These are phyloP conservation scores for Colletotrichum spaethianum DNA, from an alignment of 2,329 filamentous ascomycete genomes.

Conservation along the genomic window DNA sequence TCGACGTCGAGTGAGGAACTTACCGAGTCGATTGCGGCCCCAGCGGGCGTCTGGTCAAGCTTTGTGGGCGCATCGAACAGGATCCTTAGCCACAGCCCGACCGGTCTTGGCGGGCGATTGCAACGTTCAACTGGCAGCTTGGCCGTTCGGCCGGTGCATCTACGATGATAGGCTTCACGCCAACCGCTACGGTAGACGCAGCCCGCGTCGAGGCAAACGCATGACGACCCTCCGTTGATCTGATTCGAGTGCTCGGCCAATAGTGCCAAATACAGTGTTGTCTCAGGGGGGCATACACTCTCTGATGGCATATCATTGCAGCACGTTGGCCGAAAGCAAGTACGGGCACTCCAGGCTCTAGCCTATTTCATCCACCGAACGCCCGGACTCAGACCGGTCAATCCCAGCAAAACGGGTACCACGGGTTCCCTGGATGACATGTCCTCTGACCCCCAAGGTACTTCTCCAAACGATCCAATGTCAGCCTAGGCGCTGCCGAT, in stretches of 20 bases:
- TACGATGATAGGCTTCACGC: not conserved
- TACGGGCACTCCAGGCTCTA: slow-evolving; percentile 8
- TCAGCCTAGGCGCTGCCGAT: slow-evolving; percentile 16
- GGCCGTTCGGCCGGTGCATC: slow-evolving; percentile 2
- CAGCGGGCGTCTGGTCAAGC: slow-evolving; percentile 18
- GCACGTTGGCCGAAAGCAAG: slow-evolving; percentile 17
- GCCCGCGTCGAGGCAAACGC: not conserved
- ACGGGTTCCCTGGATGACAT: slow-evolving; percentile 1
- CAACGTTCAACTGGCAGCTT: slow-evolving; percentile 16
- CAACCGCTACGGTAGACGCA: not conserved
- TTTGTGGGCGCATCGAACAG: slow-evolving; percentile 11
- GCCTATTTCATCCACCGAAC: slow-evolving; percentile 32
- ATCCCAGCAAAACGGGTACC: slow-evolving; percentile 4
- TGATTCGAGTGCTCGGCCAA: not conserved
- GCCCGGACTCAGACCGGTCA: not conserved
- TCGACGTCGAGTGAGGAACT: not conserved
- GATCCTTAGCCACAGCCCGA: slow-evolving; percentile 2
- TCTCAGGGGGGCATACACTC: not conserved
- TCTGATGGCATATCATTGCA: slow-evolving; percentile 11
- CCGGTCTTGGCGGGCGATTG: slow-evolving; percentile 9
- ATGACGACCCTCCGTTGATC: no score
- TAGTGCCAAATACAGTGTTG: not conserved
- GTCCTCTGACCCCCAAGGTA: slow-evolving; percentile 20
- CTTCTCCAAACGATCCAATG: not conserved
- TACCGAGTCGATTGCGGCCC: not conserved